Evolutionary conservation across 805 yeast species (phyloP).

Genomic region (Cyberlindnera misumaiensis): DNA sequence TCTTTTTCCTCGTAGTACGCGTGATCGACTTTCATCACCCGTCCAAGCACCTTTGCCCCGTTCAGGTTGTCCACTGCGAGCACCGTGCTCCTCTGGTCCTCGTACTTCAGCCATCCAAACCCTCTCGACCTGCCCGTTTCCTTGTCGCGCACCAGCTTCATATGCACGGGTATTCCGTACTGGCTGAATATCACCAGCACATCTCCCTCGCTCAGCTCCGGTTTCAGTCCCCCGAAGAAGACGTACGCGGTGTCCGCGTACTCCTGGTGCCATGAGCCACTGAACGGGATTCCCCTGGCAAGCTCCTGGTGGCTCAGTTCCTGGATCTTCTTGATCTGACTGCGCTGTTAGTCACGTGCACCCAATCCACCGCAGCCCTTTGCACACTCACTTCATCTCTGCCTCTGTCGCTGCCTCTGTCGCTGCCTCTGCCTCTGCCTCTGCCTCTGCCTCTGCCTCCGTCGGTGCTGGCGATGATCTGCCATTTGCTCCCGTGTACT

Average conservation of each 20-base stretch:
- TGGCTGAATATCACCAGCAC: constrained; percentile 76
- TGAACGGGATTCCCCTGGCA: constrained; percentile 44
- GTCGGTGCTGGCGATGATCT: too few relatives aligned
- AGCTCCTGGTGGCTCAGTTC: constrained; percentile 63
- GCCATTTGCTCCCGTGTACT: too few relatives aligned
- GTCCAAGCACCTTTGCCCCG: constrained; percentile 51
- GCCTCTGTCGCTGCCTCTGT: too few relatives aligned
- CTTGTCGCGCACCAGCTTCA: constrained; percentile 61
- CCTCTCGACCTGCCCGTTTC: constrained; percentile 63
- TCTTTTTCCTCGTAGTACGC: constrained; percentile 50
- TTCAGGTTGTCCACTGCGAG: constrained; percentile 87
- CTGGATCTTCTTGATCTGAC: constrained; percentile 31
- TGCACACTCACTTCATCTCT: too few relatives aligned
- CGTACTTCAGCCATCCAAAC: constrained; percentile 77
- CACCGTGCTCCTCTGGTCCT: constrained; percentile 70
- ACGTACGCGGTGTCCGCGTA: constrained; percentile 71
- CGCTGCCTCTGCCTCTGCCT: too few relatives aligned
- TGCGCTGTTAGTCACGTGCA: constrained; percentile 1
- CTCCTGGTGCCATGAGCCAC: constrained; percentile 88
- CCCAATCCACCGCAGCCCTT: too few relatives aligned
- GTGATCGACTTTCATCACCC: constrained; percentile 61
- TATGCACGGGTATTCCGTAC: constrained; percentile 77
- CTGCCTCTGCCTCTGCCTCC: too few relatives aligned
- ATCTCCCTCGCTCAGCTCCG: constrained; percentile 65
- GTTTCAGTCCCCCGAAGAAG: constrained; percentile 66